phyloP scores from a whole-genome alignment of 371 early-diverging fungal species.

The Gilbertella persicaria region DNA sequence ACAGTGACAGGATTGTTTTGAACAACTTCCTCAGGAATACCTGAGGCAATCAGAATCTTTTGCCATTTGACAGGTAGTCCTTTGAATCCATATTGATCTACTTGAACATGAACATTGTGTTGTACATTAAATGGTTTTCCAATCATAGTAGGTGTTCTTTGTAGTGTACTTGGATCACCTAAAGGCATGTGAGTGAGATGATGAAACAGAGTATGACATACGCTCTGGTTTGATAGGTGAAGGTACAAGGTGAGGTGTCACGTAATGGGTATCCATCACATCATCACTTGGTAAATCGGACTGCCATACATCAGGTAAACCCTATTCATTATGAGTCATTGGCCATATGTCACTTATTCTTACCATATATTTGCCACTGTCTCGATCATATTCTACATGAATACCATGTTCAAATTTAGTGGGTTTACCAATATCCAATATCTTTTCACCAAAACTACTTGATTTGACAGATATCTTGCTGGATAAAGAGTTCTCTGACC shows the following conservation, averaged over 20 bases:
- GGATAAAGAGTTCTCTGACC: slow-evolving; percentile 41
- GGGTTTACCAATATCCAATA: slow-evolving; percentile 63
- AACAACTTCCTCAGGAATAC: slow-evolving; percentile 59
- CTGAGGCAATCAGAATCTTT: slow-evolving; percentile 53
- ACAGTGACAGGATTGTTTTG: slow-evolving; percentile 57
- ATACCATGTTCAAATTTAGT: slow-evolving; percentile 70
- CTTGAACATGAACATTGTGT: slow-evolving; percentile 63
- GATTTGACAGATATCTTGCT: slow-evolving; percentile 39
- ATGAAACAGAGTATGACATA: slow-evolving; percentile 4
- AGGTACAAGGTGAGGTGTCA: slow-evolving; percentile 67
- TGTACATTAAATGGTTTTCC: slow-evolving; percentile 67
- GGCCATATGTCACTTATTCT: neutral
- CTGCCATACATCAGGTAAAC: slow-evolving; percentile 70
- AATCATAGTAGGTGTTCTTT: slow-evolving; percentile 36
- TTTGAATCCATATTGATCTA: slow-evolving; percentile 54
- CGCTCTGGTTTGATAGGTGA: slow-evolving; percentile 34
- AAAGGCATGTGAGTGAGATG: neutral
- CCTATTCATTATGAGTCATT: slow-evolving; percentile 24
- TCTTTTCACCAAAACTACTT: slow-evolving; percentile 44
- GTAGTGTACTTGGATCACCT: slow-evolving; percentile 21
- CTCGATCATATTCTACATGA: slow-evolving; percentile 65
- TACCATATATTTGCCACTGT: slow-evolving; percentile 66
- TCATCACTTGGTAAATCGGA: slow-evolving; percentile 63
- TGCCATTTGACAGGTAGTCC: slow-evolving; percentile 64
- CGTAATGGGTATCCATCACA: slow-evolving; percentile 62